A percentile compares a stretch with the other conserved stretches of the same genome.
Conservation (phyloP, 768 basidiomycete genomes). For the Rhodosporidiobolus sp. region DNA sequence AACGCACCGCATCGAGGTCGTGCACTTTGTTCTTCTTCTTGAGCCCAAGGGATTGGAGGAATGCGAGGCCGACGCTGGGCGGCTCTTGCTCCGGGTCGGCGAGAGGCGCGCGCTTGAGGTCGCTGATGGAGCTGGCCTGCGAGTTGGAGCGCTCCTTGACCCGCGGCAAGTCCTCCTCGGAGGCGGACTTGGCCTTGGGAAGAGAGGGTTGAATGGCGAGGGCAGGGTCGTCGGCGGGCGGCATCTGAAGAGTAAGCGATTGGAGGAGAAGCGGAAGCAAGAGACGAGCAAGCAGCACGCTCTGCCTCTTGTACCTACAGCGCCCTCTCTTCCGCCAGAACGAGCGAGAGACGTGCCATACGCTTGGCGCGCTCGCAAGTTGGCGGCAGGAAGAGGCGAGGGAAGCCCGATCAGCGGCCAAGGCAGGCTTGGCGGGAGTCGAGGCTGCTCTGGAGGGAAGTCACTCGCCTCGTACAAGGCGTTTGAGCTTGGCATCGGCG, state of each 20-base stretch:
- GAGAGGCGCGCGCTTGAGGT: constrained; percentile 14
- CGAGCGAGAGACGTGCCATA: no score
- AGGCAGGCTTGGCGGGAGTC: no score
- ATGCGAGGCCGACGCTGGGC: constrained; percentile 9
- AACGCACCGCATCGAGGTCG: constrained; percentile 27
- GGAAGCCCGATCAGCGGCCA: no score
- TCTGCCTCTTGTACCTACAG: background rate
- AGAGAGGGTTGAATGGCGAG: background rate
- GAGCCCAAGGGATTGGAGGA: constrained; percentile 16
- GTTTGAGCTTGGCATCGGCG: no score
- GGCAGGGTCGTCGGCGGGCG: background rate
- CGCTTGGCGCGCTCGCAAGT: no score
- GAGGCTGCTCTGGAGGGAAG: no score
- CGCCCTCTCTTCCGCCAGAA: no score
- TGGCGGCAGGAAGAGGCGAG: no score
- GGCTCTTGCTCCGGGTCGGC: constrained; percentile 3
- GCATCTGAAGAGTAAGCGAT: background rate
- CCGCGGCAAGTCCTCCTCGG: background rate
- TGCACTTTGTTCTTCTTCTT: background rate
- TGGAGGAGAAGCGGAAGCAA: background rate
- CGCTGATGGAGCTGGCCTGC: constrained; percentile 17
- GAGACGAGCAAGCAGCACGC: background rate
- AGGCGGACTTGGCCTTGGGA: background rate
- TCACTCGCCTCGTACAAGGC: no score
- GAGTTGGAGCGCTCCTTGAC: background rate